Evolutionary conservation across 2,329 filamentous ascomycete genomes (phyloP).

Genomic region (Colletotrichum liaoningense): DNA sequence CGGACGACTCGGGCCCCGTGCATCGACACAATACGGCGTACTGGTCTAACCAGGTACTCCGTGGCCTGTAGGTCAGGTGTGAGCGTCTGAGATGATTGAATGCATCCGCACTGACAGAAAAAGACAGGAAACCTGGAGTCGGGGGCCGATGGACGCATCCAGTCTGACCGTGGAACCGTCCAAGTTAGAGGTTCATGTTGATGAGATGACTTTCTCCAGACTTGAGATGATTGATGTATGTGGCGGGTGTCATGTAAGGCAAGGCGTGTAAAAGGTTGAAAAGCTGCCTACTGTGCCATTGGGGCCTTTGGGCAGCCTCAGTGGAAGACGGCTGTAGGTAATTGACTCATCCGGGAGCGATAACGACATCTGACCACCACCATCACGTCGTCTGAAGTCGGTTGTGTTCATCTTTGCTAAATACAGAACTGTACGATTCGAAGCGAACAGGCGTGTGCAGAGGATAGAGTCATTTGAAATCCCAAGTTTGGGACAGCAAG

Average conservation of each 20-base stretch:
- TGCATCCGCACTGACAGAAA: background rate
- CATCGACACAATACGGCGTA: background rate
- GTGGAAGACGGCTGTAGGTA: background rate
- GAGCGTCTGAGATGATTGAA: background rate
- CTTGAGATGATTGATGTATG: background rate
- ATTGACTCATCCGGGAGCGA: background rate
- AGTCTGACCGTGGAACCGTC: constrained; percentile 20
- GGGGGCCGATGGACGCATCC: background rate
- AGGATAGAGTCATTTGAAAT: constrained; percentile 27
- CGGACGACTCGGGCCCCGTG: constrained; percentile 14
- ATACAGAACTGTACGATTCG: constrained; percentile 25
- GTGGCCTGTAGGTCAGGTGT: background rate
- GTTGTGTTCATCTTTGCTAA: constrained; percentile 23
- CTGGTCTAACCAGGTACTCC: background rate
- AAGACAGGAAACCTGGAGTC: background rate
- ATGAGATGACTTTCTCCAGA: constrained; percentile 16
- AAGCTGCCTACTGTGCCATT: background rate
- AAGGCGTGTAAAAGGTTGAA: background rate
- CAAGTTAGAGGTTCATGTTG: constrained; percentile 3
- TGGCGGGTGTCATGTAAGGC: background rate
- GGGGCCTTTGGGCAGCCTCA: no score
- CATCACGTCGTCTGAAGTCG: constrained; percentile 17
- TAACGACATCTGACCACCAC: background rate
- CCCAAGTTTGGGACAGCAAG: background rate
- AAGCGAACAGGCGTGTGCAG: constrained; percentile 9